These are phyloP conservation scores for Medicago ruthenica DNA, from an alignment of 306 rosid genomes.

Conservation along the genomic window DNA sequence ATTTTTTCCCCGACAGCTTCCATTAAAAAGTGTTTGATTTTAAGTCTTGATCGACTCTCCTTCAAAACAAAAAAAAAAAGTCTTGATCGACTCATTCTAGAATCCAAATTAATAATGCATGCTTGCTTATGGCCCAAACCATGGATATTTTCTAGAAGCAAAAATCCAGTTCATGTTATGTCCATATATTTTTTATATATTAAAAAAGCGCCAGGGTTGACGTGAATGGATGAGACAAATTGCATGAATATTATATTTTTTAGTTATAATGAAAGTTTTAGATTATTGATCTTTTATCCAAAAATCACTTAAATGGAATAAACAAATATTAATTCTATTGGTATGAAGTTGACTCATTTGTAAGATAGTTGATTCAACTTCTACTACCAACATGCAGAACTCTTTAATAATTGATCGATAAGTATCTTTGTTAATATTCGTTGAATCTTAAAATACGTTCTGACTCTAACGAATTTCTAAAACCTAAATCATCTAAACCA, in stretches of 20 bases:
- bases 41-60: neutral
- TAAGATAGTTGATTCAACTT: no score
- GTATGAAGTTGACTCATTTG: no score
- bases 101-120: constrained; percentile 5
- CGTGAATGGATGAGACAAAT: neutral
- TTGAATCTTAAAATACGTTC: no score
- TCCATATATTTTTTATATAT: neutral
- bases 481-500: no score
- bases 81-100: constrained; percentile 21
- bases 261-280: neutral
- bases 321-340: no score
- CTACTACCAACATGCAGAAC: no score
- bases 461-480: no score
- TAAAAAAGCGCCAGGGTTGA: neutral
- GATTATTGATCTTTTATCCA: no score
- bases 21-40: constrained; percentile 30
- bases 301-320: no score
- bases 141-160: constrained; percentile 54
- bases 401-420: no score
- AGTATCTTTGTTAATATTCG: no score
- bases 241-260: neutral
- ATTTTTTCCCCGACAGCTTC: neutral
- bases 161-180: neutral
- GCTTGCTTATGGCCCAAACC: constrained; percentile 27
- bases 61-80: no score